phyloP scores from a whole-genome alignment of 2,329 filamentous ascomycete species.

The Cladorrhinum sp. region DNA sequence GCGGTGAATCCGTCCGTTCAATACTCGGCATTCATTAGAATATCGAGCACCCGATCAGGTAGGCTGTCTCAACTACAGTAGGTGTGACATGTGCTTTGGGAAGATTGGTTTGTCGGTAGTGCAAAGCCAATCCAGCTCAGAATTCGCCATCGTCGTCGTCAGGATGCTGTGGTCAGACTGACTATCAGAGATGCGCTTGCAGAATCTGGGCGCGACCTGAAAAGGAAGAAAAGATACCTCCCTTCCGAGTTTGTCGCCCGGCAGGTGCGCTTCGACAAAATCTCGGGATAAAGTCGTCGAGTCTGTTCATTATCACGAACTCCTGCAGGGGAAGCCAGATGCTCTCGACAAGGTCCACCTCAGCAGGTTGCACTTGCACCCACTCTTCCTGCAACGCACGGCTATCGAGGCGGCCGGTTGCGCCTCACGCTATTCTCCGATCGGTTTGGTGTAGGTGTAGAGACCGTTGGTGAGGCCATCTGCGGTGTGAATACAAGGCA shows the following conservation, averaged over 20 bases:
- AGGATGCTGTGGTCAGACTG: background rate
- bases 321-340: conserved; percentile 3
- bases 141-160: background rate
- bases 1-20: background rate
- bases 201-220: background rate
- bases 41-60: background rate
- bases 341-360: background rate
- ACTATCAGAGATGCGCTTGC: background rate
- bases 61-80: background rate
- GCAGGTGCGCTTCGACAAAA: background rate
- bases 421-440: conserved; percentile 5
- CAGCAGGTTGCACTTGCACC: background rate
- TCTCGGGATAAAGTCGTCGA: background rate
- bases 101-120: background rate
- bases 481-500: background rate
- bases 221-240: background rate
- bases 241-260: background rate
- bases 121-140: background rate
- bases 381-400: conserved; percentile 3
- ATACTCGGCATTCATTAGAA: background rate
- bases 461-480: background rate
- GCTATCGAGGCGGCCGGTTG: background rate
- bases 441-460: background rate
- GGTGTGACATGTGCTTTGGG: background rate
- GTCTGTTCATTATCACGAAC: conserved; percentile 3